Evolutionary conservation across 148 eudicot genomes (phyloP).

Genomic region (Dianthus caryophyllus): DNA sequence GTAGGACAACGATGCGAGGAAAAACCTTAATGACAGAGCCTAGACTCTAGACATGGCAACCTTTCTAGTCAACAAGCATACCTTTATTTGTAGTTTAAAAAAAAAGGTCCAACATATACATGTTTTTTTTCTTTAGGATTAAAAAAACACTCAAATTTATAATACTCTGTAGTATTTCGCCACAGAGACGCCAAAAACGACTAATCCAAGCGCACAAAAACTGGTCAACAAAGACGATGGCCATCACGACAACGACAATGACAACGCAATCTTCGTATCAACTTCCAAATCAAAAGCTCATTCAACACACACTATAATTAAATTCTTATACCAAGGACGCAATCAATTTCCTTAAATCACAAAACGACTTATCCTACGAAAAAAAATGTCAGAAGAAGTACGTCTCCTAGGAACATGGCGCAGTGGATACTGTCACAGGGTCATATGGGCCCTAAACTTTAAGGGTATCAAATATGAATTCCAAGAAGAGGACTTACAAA

Average conservation of each 20-base stretch:
- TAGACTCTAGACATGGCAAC: too few relatives aligned
- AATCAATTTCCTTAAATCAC: neutral
- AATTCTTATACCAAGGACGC: too few relatives aligned
- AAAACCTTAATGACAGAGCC: too few relatives aligned
- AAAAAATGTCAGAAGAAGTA: conserved; percentile 23
- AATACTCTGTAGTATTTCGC: too few relatives aligned
- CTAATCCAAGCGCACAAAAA: neutral
- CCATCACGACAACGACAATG: conserved; percentile 2
- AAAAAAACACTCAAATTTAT: too few relatives aligned
- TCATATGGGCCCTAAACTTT: conserved; percentile 31
- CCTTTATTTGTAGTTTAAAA: too few relatives aligned
- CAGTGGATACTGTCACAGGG: conserved; percentile 30
- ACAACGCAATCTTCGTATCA: conserved; percentile 10
- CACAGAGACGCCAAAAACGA: too few relatives aligned
- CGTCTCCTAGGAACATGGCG: conserved; percentile 24
- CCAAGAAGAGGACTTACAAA: conserved; percentile 17
- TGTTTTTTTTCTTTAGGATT: too few relatives aligned
- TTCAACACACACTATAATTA: neutral
- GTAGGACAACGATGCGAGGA: too few relatives aligned
- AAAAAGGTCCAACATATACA: too few relatives aligned
- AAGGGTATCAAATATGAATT: conserved; percentile 25
- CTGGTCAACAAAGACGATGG: neutral
- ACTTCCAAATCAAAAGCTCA: neutral
- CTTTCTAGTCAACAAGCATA: too few relatives aligned
- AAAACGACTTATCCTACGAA: neutral